A percentile compares a stretch with the other conserved stretches of the same genome.
phyloP scores from a whole-genome alignment of 2,329 filamentous ascomycete species.

The Ascochyta fabae region DNA sequence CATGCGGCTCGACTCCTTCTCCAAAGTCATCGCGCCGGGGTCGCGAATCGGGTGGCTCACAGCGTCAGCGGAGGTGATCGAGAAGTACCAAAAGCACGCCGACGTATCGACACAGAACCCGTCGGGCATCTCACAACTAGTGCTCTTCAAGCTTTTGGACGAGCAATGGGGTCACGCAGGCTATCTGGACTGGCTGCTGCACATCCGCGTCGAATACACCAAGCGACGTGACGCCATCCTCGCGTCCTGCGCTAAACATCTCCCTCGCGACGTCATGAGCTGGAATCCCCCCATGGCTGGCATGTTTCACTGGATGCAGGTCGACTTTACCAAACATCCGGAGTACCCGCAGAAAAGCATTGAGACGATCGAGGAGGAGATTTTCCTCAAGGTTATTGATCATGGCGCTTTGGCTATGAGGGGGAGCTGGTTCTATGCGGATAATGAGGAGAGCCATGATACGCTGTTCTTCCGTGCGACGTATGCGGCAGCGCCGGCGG shows the following conservation, averaged over 20 bases:
- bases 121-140: slow-evolving; percentile 80
- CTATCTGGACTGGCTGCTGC: slow-evolving; percentile 87
- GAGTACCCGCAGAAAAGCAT: slow-evolving; percentile 58
- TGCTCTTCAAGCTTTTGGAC: slow-evolving; percentile 88
- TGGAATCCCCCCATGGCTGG: slow-evolving; percentile 84
- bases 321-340: slow-evolving; percentile 73
- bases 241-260: slow-evolving; percentile 76
- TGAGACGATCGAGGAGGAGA: slow-evolving; percentile 77
- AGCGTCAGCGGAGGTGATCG: slow-evolving; percentile 81
- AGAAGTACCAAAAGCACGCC: slow-evolving; percentile 80
- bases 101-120: slow-evolving; percentile 88
- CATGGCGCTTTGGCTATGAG: slow-evolving; percentile 80
- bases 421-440: slow-evolving; percentile 90
- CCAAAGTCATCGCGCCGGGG: slow-evolving; percentile 86
- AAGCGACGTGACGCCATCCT: slow-evolving; percentile 77
- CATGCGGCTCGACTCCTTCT: slow-evolving; percentile 90
- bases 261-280: slow-evolving; percentile 75
- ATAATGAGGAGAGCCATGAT: slow-evolving; percentile 63
- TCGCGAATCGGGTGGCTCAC: slow-evolving; percentile 88
- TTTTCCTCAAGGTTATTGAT: slow-evolving; percentile 79
- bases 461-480: slow-evolving; percentile 89
- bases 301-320: slow-evolving; percentile 90
- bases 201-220: slow-evolving; percentile 82
- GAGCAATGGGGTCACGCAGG: slow-evolving; percentile 93
- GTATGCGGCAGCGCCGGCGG: slow-evolving; percentile 75